Evolutionary conservation across 2,329 filamentous ascomycete genomes (phyloP).

Genomic region (Sporothrix sp.): DNA sequence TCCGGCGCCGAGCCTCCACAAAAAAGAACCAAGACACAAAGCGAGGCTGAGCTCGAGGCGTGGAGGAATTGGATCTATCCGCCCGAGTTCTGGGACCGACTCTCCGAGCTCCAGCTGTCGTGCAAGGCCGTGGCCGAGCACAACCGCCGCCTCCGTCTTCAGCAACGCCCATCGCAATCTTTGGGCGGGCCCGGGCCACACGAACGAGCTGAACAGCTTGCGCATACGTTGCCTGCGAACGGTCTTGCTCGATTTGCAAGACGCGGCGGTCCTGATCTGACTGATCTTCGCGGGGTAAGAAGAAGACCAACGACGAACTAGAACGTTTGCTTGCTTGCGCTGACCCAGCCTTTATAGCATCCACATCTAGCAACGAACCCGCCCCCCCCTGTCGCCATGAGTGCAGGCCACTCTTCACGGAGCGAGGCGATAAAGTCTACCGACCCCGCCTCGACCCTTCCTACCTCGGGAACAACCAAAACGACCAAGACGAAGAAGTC

Average conservation of each 20-base stretch:
- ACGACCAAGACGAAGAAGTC: constrained; percentile 22
- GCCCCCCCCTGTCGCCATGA: constrained; percentile 9
- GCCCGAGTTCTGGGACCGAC: constrained; percentile 14
- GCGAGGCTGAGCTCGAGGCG: constrained; percentile 3
- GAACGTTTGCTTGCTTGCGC: neutral
- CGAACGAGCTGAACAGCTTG: neutral
- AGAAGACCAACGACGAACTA: neutral
- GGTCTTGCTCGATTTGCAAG: constrained; percentile 20
- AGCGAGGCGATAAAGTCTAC: constrained; percentile 15
- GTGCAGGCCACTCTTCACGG: constrained; percentile 12
- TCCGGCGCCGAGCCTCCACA: neutral
- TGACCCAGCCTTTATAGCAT: constrained; percentile 5
- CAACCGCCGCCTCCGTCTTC: constrained; percentile 9
- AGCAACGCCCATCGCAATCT: neutral
- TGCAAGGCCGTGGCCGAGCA: constrained; percentile 14
- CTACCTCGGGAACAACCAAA: constrained; percentile 17
- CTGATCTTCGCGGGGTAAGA: constrained; percentile 20
- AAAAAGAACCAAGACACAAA: constrained; percentile 7
- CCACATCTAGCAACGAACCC: neutral
- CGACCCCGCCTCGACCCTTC: constrained; percentile 16
- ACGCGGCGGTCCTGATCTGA: constrained; percentile 21
- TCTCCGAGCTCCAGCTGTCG: constrained; percentile 10
- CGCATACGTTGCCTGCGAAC: neutral
- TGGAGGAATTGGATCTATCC: constrained; percentile 12
- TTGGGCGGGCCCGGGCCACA: neutral